Conservation (phyloP, 1,284 basidiomycete species). For the Porodaedalea pini region DNA sequence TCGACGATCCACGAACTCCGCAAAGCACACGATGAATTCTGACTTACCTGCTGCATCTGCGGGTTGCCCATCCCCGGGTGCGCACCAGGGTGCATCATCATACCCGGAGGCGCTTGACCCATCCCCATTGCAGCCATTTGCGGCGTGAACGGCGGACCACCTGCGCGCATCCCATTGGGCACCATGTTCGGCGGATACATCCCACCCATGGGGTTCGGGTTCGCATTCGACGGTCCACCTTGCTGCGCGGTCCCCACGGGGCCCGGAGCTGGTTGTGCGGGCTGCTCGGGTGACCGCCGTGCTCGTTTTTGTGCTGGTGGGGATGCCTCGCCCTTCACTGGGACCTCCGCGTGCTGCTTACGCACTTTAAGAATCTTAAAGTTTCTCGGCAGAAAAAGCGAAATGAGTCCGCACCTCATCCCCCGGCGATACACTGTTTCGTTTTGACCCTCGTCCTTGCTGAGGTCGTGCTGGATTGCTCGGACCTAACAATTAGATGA, state of each 20-base stretch:
- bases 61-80: slow-evolving; percentile 2
- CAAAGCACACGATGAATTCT: neutral
- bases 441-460: slow-evolving; percentile 17
- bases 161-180: slow-evolving; percentile 9
- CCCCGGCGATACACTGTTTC: slow-evolving; percentile 20
- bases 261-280: neutral
- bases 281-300: slow-evolving; percentile 17
- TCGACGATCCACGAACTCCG: neutral
- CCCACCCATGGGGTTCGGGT: slow-evolving; percentile 1
- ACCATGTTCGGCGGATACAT: slow-evolving; percentile 4
- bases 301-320: slow-evolving; percentile 18
- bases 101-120: neutral
- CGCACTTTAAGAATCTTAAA: neutral
- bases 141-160: slow-evolving; percentile 4
- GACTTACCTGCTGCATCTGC: slow-evolving; percentile 12
- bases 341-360: slow-evolving; percentile 9
- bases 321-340: slow-evolving; percentile 14
- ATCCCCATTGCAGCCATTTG: slow-evolving; percentile 4
- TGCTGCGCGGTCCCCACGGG: neutral
- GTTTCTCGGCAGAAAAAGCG: neutral
- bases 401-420: slow-evolving; percentile 14
- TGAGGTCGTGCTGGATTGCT: slow-evolving; percentile 15
- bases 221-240: neutral
- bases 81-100: slow-evolving; percentile 11
- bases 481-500: slow-evolving; percentile 5